These are phyloP conservation scores for Sporobolus alterniflorus DNA, from an alignment of 202 grass and related monocot species.

Conservation along the genomic window DNA sequence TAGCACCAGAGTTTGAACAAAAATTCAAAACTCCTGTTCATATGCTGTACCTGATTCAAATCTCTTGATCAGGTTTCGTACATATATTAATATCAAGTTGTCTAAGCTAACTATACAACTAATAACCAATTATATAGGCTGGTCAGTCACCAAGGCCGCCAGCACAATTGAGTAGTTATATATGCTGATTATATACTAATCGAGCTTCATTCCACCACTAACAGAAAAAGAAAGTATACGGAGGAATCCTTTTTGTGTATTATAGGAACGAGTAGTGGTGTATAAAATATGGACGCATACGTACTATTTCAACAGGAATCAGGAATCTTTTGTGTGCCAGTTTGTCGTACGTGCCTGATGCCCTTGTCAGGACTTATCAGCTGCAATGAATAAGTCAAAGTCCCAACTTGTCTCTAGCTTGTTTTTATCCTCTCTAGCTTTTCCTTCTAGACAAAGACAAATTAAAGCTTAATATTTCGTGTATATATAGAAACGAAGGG, in stretches of 20 bases:
- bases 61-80: not conserved
- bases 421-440: not conserved
- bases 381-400: constrained; percentile 30
- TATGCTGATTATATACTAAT: not conserved
- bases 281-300: not conserved
- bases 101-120: not conserved
- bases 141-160: not conserved
- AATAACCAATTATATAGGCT: not conserved
- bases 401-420: not conserved
- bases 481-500: not conserved
- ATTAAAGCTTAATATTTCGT: not conserved
- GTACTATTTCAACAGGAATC: constrained; percentile 13
- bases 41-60: not conserved
- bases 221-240: not conserved
- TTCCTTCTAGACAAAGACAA: not conserved
- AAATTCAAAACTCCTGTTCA: not conserved
- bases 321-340: not conserved
- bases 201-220: not conserved
- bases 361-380: not conserved
- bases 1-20: not conserved
- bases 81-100: not conserved
- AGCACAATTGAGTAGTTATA: not conserved
- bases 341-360: not conserved
- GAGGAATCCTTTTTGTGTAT: not conserved
- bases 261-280: not conserved